A percentile compares a stretch with the other conserved stretches of the same genome.
Evolutionary conservation across 2,329 filamentous ascomycete species (phyloP).

Genomic region (Ploettnerulaceae sp.): DNA sequence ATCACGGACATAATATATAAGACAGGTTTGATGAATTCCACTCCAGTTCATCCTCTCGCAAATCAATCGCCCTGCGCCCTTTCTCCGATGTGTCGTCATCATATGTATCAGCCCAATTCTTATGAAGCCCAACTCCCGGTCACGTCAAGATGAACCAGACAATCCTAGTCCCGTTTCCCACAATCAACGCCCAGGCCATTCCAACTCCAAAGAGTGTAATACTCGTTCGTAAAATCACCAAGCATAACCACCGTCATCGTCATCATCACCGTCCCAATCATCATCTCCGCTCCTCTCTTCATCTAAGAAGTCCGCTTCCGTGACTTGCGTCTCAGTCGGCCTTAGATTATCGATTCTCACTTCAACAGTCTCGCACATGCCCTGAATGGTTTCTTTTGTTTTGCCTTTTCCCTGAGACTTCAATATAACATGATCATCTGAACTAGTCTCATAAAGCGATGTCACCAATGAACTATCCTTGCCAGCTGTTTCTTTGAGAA

Average conservation of each 20-base stretch:
- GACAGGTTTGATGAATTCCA: no score
- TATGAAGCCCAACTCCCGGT: no score
- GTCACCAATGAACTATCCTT: constrained; percentile 17
- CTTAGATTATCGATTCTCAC: constrained; percentile 74
- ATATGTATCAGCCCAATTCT: no score
- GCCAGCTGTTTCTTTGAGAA: constrained; percentile 29
- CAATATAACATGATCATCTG: constrained; percentile 17
- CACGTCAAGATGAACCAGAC: no score
- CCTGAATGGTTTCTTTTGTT: constrained; percentile 51
- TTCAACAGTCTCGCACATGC: constrained; percentile 65
- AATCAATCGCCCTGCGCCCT: no score
- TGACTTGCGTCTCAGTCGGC: constrained; percentile 60
- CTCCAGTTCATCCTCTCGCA: no score
- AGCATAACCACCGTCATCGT: constrained; percentile 23
- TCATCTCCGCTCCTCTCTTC: constrained; percentile 51
- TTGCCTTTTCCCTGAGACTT: constrained; percentile 28
- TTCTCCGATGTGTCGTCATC: no score
- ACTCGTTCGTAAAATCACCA: constrained; percentile 16
- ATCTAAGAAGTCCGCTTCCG: constrained; percentile 67
- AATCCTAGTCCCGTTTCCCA: no score
- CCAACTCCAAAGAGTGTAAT: neutral
- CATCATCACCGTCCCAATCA: constrained; percentile 41
- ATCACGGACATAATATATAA: no score
- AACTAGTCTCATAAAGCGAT: constrained; percentile 16
- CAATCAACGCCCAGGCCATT: neutral